phyloP scores from a whole-genome alignment of 2,329 filamentous ascomycete genomes.

The Phyllosticta capitalensis region DNA sequence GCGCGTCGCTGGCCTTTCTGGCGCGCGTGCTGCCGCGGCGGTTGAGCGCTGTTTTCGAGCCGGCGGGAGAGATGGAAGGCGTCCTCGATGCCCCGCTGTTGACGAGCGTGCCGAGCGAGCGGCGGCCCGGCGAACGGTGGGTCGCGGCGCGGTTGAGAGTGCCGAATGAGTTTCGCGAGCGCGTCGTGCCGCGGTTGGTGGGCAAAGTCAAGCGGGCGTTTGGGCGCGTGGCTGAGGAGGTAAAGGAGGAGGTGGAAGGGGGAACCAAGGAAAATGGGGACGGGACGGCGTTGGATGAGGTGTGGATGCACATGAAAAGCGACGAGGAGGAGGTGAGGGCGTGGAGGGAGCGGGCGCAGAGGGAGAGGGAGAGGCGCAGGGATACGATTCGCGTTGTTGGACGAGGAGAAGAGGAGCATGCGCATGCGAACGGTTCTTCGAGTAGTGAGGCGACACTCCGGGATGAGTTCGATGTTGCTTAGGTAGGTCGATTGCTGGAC shows the following conservation, averaged over 20 bases:
- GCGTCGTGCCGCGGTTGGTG: conserved; percentile 38
- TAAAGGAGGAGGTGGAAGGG: conserved; percentile 11
- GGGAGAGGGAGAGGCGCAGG: background rate
- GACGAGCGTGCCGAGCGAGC: conserved; percentile 40
- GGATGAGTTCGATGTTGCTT: background rate
- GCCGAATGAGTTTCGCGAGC: conserved; percentile 46
- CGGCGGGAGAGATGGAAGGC: conserved; percentile 41
- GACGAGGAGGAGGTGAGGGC: conserved; percentile 21
- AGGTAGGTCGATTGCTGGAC: too few relatives aligned
- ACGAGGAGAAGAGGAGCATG: background rate
- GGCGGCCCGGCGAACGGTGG: conserved; percentile 49
- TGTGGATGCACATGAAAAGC: conserved; percentile 45
- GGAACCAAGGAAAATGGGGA: conserved; percentile 28
- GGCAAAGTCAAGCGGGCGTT: conserved; percentile 24
- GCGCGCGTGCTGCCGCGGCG: conserved; percentile 36
- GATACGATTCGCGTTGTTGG: background rate
- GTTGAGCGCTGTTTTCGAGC: conserved; percentile 34
- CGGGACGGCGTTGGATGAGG: conserved; percentile 41
- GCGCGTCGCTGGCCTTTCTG: conserved; percentile 54
- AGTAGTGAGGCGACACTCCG: background rate
- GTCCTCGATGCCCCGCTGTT: conserved; percentile 38
- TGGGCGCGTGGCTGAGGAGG: conserved; percentile 9
- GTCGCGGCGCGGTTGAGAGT: conserved; percentile 50
- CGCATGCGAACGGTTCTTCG: background rate
- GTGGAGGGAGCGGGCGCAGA: conserved; percentile 16